Conservation (phyloP, 1,284 basidiomycete species). For the Rhizoctonia solani region DNA sequence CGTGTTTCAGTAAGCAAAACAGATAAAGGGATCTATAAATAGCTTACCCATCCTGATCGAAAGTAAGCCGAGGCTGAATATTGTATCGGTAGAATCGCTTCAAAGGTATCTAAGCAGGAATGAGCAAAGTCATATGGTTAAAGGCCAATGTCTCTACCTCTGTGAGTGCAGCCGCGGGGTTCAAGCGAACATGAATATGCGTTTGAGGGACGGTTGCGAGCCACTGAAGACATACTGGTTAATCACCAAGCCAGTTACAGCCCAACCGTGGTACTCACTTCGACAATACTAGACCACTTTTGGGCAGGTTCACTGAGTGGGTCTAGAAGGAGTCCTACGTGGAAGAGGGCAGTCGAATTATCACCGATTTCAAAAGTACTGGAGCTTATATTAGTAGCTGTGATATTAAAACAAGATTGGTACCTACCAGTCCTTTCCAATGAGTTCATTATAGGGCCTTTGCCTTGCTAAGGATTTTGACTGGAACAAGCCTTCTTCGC, state of each 20-base stretch:
- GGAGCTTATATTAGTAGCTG: too few relatives aligned
- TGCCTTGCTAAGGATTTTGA: slow-evolving; percentile 47
- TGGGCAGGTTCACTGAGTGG: slow-evolving; percentile 86
- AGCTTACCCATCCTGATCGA: slow-evolving; percentile 72
- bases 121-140: neutral
- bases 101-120: slow-evolving; percentile 68
- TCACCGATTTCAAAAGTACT: slow-evolving; percentile 74
- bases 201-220: slow-evolving; percentile 52
- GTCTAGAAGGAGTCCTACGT: slow-evolving; percentile 78
- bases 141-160: slow-evolving; percentile 58
- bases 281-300: slow-evolving; percentile 77
- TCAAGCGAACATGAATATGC: slow-evolving; percentile 73
- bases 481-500: slow-evolving; percentile 73
- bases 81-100: slow-evolving; percentile 94
- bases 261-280: slow-evolving; percentile 52
- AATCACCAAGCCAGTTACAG: neutral
- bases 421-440: slow-evolving; percentile 57
- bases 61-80: slow-evolving; percentile 61
- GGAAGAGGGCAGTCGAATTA: slow-evolving; percentile 65
- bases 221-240: slow-evolving; percentile 43
- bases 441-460: slow-evolving; percentile 58
- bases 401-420: too few relatives aligned
- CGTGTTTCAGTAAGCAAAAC: neutral
- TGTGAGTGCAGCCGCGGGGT: slow-evolving; percentile 60
- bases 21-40: neutral